A percentile compares a stretch with the other conserved stretches of the same genome.
These are phyloP conservation scores for Penicillium brevicompactum DNA, from an alignment of 2,329 filamentous ascomycete genomes.

Conservation along the genomic window DNA sequence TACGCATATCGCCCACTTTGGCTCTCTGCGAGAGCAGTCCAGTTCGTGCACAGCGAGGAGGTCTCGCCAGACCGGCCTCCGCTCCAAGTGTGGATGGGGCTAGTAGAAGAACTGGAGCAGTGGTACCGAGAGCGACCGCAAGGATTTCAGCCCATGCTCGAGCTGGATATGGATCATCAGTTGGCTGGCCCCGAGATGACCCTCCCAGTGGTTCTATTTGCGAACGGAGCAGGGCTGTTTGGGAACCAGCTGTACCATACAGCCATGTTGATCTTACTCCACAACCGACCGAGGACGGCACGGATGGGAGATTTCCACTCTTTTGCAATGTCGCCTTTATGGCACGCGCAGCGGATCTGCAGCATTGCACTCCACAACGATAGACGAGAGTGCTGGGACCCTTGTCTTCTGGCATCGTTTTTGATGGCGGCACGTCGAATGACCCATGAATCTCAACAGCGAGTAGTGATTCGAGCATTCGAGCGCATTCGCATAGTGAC, in stretches of 20 bases:
- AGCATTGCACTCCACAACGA: conserved; percentile 54
- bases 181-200: conserved; percentile 17
- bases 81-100: conserved; percentile 24
- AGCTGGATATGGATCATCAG: conserved; percentile 35
- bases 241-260: conserved; percentile 61
- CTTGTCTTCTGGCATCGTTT: conserved; percentile 50
- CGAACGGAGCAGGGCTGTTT: conserved; percentile 46
- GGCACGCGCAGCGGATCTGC: conserved; percentile 54
- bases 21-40: conserved; percentile 28
- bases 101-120: conserved; percentile 28
- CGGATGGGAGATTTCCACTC: conserved; percentile 33
- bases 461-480: conserved; percentile 44
- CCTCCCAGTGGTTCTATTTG: conserved; percentile 48
- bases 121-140: conserved; percentile 32
- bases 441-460: conserved; percentile 54
- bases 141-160: conserved; percentile 35
- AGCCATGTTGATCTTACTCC: conserved; percentile 56
- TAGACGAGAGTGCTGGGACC: conserved; percentile 51
- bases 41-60: conserved; percentile 20
- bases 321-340: conserved; percentile 46
- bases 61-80: conserved; percentile 6
- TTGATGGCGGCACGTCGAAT: conserved; percentile 50
- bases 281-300: conserved; percentile 52
- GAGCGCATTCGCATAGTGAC: conserved; percentile 43
- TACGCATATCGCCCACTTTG: conserved; percentile 28